Conservation (phyloP, 2,329 filamentous ascomycete genomes). For the Alternaria metachromatica region DNA sequence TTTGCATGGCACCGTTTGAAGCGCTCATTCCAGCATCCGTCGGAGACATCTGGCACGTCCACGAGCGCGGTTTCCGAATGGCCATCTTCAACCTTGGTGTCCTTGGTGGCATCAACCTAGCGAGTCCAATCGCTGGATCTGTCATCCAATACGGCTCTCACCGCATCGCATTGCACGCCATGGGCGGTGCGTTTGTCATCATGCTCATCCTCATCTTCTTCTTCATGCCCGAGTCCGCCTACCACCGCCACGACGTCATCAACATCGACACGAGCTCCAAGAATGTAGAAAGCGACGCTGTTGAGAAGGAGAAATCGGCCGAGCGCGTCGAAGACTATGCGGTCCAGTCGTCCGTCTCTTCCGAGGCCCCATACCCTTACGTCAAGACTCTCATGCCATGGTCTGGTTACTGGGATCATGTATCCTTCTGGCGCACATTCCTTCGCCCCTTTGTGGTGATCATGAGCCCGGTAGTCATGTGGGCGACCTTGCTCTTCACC, state of each 20-base stretch:
- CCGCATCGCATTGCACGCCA: constrained; percentile 28
- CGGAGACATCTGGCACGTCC: constrained; percentile 33
- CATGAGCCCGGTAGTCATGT: constrained; percentile 28
- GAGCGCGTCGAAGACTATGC: constrained; percentile 15
- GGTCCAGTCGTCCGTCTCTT: not conserved
- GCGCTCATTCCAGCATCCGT: constrained; percentile 34
- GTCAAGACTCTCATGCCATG: constrained; percentile 19
- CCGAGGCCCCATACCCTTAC: constrained; percentile 13
- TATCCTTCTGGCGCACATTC: constrained; percentile 30
- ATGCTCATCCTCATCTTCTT: constrained; percentile 32
- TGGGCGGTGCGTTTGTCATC: constrained; percentile 30
- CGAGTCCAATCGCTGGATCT: constrained; percentile 29
- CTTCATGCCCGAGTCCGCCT: constrained; percentile 35
- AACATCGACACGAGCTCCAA: constrained; percentile 29
- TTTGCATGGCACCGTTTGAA: constrained; percentile 36
- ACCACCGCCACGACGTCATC: constrained; percentile 11
- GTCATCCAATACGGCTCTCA: constrained; percentile 31
- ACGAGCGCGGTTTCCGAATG: constrained; percentile 32
- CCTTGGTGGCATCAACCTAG: constrained; percentile 34
- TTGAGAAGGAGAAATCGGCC: constrained; percentile 18
- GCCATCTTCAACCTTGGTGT: constrained; percentile 35
- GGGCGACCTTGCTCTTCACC: constrained; percentile 33
- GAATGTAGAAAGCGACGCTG: constrained; percentile 8
- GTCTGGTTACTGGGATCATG: constrained; percentile 28
- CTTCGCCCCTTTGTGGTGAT: constrained; percentile 28